Base-by-base conservation (phyloP, 2,329 filamentous ascomycete genomes). In the Aureobasidium sp. region DNA sequence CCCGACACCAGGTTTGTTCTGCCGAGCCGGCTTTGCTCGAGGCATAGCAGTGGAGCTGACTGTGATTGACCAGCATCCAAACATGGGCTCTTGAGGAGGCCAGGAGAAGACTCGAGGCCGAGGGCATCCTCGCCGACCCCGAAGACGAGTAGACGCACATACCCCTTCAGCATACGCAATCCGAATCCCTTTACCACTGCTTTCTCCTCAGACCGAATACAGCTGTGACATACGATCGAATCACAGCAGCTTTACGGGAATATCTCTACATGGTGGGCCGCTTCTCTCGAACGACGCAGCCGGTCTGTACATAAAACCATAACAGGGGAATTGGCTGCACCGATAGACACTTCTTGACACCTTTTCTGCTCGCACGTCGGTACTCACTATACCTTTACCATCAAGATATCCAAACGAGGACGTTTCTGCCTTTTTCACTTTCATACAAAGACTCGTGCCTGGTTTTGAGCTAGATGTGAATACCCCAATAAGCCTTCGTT, bases 61-160 rank as follows among this genome's bases (percentile, higher is more conserved):
- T 7, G 17, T 15, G 0, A 34, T 12, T 20, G 5, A 20, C 29
- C 71, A 99, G 94, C 76, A 97, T 99, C 85, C 94, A 97, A 82
- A 97, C 93, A 61, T 99, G 94, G 94, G 94, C 94, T 66, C 86
- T 99, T 47, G 94, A 99, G 79, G 94, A 99, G 81, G 94, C 94
- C 59, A 85, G 94, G 73, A 85, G 94, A 80, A 85, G 94, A 80
- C 86, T 99, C 83, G 94, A 99, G 81, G 89, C 87, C 64, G 94
- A 99, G 81, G 94, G 94, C 64, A 92, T 97, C 73, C 79, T 97
- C 72, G 85, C 90, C 72, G 93, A 97, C 71, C 88, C 89, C 44
- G 78, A 83, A 60, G 68, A 59, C 43, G 55, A 59, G 55, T 59
- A 59, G 46, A 59, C 53, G 27, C 39, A 44, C 53, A 44, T 27